Evolutionary conservation across 179 eudicot species (phyloP), one percentile per base, ranked within the genome.

Genomic region (Gypsophila paniculata): DNA sequence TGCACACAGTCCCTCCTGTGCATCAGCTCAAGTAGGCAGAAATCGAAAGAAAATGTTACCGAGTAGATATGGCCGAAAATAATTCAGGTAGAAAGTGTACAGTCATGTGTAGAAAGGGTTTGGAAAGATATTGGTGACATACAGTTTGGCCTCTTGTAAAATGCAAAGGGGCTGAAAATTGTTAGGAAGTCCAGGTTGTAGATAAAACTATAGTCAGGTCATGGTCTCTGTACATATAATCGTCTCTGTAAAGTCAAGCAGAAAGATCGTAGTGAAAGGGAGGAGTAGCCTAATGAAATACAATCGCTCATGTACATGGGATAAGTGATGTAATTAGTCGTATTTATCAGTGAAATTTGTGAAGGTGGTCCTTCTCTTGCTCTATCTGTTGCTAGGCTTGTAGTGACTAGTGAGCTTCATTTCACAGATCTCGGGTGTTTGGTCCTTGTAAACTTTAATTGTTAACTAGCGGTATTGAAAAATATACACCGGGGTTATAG

Each of bases 271-370:
- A 29, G 34, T 29, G 34, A 29, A 29, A 29, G 34, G 34, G 34
- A 29, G 34, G 34, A 29, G 34, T 67, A 77, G 77, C 26, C 51
- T 17, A 44, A 17, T 69, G 54, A 9, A 19, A 34, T 19, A 54
- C 53, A 72, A 34, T 68, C 29, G 61, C 51, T 8, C 65, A 32
- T 75, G 71, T 70, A 74, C 51, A 70, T 64, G 14, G 65, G 69
- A 54, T 22, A 19, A 52, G 62, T n/a, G 22, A 32, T 62, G 74
- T 75, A 69, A 62, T 62, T 62, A 70, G 52, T 11, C 52, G 53
- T 49, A 7, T n/a, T 34, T 49, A 58, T 7, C 8, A 29, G 57
- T 18, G n/a, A 44, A 52, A 74, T 21, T 32, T 71, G 79, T 55
- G 12, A 22, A 70, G 32, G 21, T 17, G 25, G 39, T 67, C 14